Base-by-base conservation (phyloP, 192 early-diverging fungal genomes). In the Ramicandelaber brevisporus region DNA sequence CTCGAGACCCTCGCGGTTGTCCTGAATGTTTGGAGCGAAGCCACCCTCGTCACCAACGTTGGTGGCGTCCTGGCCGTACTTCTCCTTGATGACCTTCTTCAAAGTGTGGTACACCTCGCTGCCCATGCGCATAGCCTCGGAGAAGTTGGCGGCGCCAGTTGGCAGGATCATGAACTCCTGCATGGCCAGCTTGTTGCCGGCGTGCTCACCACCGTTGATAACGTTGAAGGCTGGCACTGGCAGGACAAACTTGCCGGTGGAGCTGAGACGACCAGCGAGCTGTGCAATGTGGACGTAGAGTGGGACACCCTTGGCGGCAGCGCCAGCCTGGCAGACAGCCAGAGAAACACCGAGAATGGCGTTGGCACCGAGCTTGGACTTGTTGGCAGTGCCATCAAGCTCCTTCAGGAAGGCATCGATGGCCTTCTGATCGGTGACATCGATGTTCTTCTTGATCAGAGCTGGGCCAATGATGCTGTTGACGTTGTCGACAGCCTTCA, bases 101-200 rank as follows among this genome's bases (percentile, higher is more conserved):
- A 97, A 61, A 43, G 62, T 36, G 64, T 93, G 88, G 75, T 93
- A 97, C 40, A 89, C 85, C 58, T 97, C 90, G 23, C 76, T 73
- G 31, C 90, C 90, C 25, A 93, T 93, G 64, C 74, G 69, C 83
- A 97, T 86, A 40, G 90, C 90, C 57, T 97, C 85, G 20, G 73
- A 51, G 61, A 93, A 97, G 17, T 75, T 73, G 22, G 55, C 30
- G 17, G 90, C 90, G 39, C 90, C 90, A 26, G 81, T 87, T 33
- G 90, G 90, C 50, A 92, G 55, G 40, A 97, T 97, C 92, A 97
- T 97, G 63, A 95, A 97, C 59, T 97, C 92, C 56, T 97, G 92
- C 86, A 97, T 90, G 40, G 92, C 92, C 35, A 97, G 72, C 64
- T 89, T 93, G 78, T 97, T 97, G 40, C 92, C 92, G 24, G 92